Evolutionary conservation across 768 basidiomycete species (phyloP), one percentile per base, ranked within the genome.

Genomic region (Pleurotus ostreatus): DNA sequence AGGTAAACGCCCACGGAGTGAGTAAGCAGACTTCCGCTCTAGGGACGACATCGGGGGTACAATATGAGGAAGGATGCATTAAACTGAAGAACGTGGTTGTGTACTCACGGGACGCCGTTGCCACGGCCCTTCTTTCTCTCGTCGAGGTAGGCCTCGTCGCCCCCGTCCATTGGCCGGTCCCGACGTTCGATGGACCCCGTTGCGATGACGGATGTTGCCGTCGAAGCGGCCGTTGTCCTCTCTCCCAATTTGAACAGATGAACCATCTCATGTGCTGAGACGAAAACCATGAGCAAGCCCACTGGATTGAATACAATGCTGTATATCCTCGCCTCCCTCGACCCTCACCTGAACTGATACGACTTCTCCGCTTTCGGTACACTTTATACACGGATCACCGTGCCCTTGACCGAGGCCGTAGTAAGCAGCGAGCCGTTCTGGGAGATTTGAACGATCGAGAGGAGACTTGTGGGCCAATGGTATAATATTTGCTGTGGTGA

Each of bases 311-410:
- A 98, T 60, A 73, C 78, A 64, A 82, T 77, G 16, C 86, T 88
- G 61, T 89, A 30, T 30, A 91, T 61, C 66, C 78, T 77, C 13
- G 93, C 85, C 61, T 91, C 90, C 26, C 93, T 78, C 41, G 90
- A 92, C 6, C 97, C 97, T 44, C 97, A 73, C 5, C 97, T 74
- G 77, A 98, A 98, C 69, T 99, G 95, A 71, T 94, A 95, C 48
- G 98, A 68, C 71, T 94, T 94, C 75, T 97, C 92, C 0, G 94
- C 92, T 5, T 86, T 83, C 0, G 97, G 96, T 13, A 97, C 77
- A 47, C 83, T 83, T 82, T 94, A 98, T 1, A 98, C 94, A 20
- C 20, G 85, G 55, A 99, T 96, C 60, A 98, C 94, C 5, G 97
- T 98, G 12, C 97, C 97, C 67, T 95, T 96, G 44, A 94, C 93